Evolutionary conservation across 2,329 filamentous ascomycete species (phyloP), one percentile per base, ranked within the genome.

Genomic region (Neocatenulostroma microsporum): DNA sequence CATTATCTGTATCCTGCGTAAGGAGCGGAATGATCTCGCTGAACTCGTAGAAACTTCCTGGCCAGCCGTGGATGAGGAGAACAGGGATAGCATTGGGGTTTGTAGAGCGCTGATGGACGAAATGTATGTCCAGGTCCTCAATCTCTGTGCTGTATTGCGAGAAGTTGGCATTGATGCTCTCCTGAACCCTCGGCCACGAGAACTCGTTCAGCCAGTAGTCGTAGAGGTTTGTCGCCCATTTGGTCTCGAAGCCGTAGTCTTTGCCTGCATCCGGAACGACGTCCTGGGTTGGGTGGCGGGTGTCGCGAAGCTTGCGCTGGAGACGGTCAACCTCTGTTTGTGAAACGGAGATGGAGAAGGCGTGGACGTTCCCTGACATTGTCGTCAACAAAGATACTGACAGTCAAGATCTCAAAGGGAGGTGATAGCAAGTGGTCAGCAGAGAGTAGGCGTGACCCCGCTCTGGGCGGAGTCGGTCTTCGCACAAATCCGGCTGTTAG

Each of bases 11-110:
- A 7, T 17, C 26, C 7, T 25, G 6, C 5, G 58, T 47, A 2
- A 68, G 43, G 18, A 57, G 48, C 32, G 54, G 42, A 44, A 63
- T 62, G 13, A 64, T 55, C 40, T 58, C 61, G 30, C 49, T 60
- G 44, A 66, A 66, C 41, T 70, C 66, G 43, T 62, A 60, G 37
- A 68, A 68, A 1, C 57, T 62, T 4, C 64, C 64, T 2, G 64
- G 65, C 66, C 63, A 69, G 21, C 65, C 66, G 44, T 69, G 63
- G 2, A 64, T 46, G 21, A 67, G 45, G 1, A 69, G 45, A 1
- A 69, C 45, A 1, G 66, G 62, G 21, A 67, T 62, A 0, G 62
- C 62, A 14, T 56, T 44, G 3, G 28, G 63, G 60, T 39, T 34
- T 5, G 34, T 31, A 0, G 54, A 53, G 29, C 50, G 53, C 21